These are phyloP conservation scores for Theileria equi DNA, from an alignment of 169 alveolate species.

Conservation along the genomic window DNA sequence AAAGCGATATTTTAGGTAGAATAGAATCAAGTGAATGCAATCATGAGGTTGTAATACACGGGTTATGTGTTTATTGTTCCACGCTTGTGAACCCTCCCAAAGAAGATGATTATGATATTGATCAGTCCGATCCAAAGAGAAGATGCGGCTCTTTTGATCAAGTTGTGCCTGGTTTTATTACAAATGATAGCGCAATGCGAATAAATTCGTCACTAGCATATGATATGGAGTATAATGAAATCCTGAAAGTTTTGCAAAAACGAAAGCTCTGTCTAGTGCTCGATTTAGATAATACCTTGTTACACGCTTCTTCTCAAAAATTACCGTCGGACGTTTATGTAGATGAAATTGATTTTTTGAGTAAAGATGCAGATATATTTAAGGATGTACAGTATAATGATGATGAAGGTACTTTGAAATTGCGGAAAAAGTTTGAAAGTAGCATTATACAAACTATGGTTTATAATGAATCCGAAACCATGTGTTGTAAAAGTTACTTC, in stretches of 20 bases:
- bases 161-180: constrained; percentile 69
- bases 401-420: constrained; percentile 16
- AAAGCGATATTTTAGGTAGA: constrained; percentile 7
- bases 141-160: not conserved
- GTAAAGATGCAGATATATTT: constrained; percentile 25
- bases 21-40: constrained; percentile 6
- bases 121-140: not conserved
- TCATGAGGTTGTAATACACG: constrained; percentile 50
- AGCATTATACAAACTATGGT: constrained; percentile 56
- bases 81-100: constrained; percentile 1
- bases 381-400: constrained; percentile 59
- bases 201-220: constrained; percentile 53
- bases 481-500: constrained; percentile 55
- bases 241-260: constrained; percentile 43
- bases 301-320: constrained; percentile 72
- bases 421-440: constrained; percentile 51
- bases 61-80: constrained; percentile 45
- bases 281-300: constrained; percentile 78
- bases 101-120: not conserved
- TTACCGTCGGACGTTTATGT: constrained; percentile 54
- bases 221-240: constrained; percentile 66
- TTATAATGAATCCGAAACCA: constrained; percentile 54
- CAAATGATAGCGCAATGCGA: constrained; percentile 54
- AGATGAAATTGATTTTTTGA: constrained; percentile 48
- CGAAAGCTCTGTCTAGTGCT: constrained; percentile 75